phyloP scores from a whole-genome alignment of 1,284 basidiomycete species.

The Pseudozyma sp. region DNA sequence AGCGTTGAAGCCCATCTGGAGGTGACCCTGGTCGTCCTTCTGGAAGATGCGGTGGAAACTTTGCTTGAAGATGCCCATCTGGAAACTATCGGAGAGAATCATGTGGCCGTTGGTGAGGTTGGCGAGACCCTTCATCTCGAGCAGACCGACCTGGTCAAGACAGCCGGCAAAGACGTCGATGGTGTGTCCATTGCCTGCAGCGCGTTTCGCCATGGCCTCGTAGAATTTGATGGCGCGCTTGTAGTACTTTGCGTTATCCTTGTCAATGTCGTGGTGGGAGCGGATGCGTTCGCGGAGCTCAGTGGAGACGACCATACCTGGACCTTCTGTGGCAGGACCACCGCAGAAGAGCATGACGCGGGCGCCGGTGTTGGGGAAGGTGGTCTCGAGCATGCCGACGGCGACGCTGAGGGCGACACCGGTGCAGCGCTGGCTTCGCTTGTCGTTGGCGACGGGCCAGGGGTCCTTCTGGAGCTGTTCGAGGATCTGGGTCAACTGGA shows the following conservation, averaged over 20 bases:
- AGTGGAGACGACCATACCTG: slow-evolving; percentile 94
- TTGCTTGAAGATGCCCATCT: slow-evolving; percentile 99
- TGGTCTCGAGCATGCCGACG: slow-evolving; percentile 92
- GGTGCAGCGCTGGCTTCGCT: slow-evolving; percentile 92
- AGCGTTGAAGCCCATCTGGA: slow-evolving; percentile 99
- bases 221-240: slow-evolving; percentile 99
- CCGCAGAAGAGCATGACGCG: slow-evolving; percentile 97
- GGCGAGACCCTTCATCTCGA: slow-evolving; percentile 96
- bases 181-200: slow-evolving; percentile 92
- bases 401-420: slow-evolving; percentile 95
- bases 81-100: slow-evolving; percentile 95
- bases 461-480: slow-evolving; percentile 91
- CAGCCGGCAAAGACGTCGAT: slow-evolving; percentile 97
- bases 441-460: slow-evolving; percentile 96
- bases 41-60: slow-evolving; percentile 92
- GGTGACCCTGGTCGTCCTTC: slow-evolving; percentile 91
- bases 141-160: slow-evolving; percentile 94
- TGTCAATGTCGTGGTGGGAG: slow-evolving; percentile 98
- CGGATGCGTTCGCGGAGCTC: slow-evolving; percentile 97
- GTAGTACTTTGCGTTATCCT: slow-evolving; percentile 96
- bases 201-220: slow-evolving; percentile 92
- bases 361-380: slow-evolving; percentile 94
- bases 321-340: slow-evolving; percentile 96
- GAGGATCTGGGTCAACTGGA: slow-evolving; percentile 93
- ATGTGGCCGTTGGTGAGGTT: slow-evolving; percentile 97